Evolutionary conservation across 345 rosid genomes (phyloP).

Genomic region (Eucalyptus guilfoylei): DNA sequence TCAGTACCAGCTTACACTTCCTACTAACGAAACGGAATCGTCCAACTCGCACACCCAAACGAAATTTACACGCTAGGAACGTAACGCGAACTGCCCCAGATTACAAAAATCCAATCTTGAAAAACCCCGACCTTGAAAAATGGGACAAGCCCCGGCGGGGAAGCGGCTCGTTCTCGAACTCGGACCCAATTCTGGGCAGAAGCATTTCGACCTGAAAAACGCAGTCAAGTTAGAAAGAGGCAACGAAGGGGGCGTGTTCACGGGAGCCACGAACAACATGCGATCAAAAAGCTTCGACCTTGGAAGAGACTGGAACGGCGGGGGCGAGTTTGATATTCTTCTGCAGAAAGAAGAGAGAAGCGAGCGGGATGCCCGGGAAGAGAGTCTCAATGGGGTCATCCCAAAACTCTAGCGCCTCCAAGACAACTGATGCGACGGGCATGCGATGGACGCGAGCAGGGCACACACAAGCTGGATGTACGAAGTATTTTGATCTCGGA

Average conservation of each 20-base stretch:
- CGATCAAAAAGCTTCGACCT: background rate
- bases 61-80: background rate
- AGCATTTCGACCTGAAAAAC: background rate
- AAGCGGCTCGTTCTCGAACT: background rate
- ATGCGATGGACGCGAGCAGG: background rate
- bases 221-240: background rate
- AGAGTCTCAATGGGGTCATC: background rate
- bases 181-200: background rate
- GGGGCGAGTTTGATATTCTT: background rate
- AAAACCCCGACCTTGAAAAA: constrained; percentile 4
- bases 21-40: background rate
- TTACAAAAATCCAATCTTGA: background rate
- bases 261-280: background rate
- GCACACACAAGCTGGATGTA: background rate
- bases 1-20: background rate
- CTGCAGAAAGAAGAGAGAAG: background rate
- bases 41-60: background rate
- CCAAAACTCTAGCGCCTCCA: background rate
- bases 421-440: rapidly evolving
- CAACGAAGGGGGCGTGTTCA: background rate
- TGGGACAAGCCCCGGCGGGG: background rate
- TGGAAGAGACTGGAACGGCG: background rate
- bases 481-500: rapidly evolving
- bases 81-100: background rate
- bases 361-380: background rate